Percentiles rank a stretch among this genome's conserved stretches.
These are phyloP conservation scores for Solanum gracilifrons DNA, from an alignment of 257 asterid genomes.

Conservation along the genomic window DNA sequence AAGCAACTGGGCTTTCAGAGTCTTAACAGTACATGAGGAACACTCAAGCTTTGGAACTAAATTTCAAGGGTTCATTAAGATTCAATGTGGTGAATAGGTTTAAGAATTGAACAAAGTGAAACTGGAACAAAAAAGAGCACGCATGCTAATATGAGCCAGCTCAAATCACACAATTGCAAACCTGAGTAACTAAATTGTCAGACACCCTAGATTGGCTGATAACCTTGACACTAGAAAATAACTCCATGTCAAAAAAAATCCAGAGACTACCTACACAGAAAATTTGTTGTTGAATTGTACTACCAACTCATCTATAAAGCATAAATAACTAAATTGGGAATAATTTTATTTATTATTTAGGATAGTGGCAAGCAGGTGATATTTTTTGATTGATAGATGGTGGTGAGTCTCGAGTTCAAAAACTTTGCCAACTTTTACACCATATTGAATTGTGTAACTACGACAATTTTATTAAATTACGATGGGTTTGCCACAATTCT, in stretches of 20 bases:
- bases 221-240: background rate
- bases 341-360: background rate
- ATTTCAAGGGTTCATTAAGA: background rate
- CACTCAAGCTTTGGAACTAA: background rate
- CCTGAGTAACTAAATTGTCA: background rate
- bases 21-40: background rate
- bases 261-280: background rate
- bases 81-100: background rate
- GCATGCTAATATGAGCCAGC: background rate
- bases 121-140: background rate
- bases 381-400: background rate
- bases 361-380: background rate
- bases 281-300: background rate
- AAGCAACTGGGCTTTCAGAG: background rate
- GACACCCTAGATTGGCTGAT: background rate
- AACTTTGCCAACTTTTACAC: background rate
- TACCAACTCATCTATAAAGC: background rate
- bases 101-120: background rate
- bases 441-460: background rate
- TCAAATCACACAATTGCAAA: background rate
- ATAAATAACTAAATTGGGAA: background rate
- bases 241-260: background rate
- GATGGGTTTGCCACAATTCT: background rate
- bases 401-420: background rate
- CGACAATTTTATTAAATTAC: background rate